Evolutionary conservation across 148 eudicot genomes (phyloP).

Genomic region (Nepenthes mirabilis): DNA sequence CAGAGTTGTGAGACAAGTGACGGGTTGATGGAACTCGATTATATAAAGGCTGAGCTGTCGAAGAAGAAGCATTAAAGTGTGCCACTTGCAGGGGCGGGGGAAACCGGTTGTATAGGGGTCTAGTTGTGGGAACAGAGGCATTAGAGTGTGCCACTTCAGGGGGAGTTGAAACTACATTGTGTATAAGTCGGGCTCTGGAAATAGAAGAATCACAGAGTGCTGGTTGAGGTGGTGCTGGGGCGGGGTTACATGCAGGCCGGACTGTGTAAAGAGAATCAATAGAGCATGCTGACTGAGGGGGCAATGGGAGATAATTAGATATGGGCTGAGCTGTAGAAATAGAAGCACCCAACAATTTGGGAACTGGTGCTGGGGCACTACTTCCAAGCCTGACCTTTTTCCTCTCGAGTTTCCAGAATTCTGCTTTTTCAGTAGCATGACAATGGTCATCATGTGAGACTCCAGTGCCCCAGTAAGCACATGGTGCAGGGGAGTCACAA

Average conservation of each 20-base stretch:
- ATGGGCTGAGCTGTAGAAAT: neutral
- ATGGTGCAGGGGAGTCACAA: constrained; percentile 85
- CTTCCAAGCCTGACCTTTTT: constrained; percentile 18
- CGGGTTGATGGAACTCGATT: constrained; percentile 9
- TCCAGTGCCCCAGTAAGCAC: constrained; percentile 64
- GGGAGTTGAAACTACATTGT: neutral
- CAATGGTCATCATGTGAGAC: constrained; percentile 49
- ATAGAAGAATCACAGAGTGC: neutral
- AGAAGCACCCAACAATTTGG: constrained; percentile 12
- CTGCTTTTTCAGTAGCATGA: constrained; percentile 65
- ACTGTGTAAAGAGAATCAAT: neutral
- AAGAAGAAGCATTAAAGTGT: no score
- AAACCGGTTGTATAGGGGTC: neutral
- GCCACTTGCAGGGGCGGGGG: no score
- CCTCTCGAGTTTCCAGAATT: constrained; percentile 50
- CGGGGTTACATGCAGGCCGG: neutral
- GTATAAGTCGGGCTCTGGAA: neutral
- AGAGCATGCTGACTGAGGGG: neutral
- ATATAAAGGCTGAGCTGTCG: neutral
- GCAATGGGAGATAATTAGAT: neutral
- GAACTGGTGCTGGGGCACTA: constrained; percentile 18
- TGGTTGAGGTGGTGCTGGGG: neutral
- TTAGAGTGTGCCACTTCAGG: neutral
- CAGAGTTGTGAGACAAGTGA: constrained; percentile 4
- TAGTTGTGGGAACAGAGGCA: neutral